phyloP scores from a whole-genome alignment of 2,329 filamentous ascomycete genomes.

The Penicillium sp. region DNA sequence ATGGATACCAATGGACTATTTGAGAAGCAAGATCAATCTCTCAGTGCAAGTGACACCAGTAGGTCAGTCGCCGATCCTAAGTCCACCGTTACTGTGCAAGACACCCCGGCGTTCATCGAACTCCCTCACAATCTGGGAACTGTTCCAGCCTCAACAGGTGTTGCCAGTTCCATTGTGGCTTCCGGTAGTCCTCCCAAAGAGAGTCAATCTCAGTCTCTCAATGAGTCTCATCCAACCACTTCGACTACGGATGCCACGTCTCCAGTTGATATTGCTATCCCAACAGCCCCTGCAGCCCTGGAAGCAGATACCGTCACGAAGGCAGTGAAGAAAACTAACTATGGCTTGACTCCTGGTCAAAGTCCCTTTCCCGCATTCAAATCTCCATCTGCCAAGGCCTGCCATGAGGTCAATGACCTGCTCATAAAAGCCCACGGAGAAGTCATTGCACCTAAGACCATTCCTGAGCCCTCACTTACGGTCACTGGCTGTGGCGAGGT shows the following conservation, averaged over 20 bases:
- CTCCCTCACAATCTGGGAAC: slow-evolving; percentile 61
- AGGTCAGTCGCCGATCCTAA: background rate
- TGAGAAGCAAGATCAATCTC: background rate
- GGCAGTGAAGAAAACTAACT: slow-evolving; percentile 38
- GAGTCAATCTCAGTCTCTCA: slow-evolving; percentile 8
- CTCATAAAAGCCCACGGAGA: slow-evolving; percentile 68
- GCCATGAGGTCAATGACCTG: slow-evolving; percentile 67
- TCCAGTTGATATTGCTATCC: slow-evolving; percentile 23
- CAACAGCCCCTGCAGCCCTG: background rate
- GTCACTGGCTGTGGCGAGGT: slow-evolving; percentile 72
- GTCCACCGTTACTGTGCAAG: background rate
- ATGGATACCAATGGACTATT: background rate
- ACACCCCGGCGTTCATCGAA: slow-evolving; percentile 38
- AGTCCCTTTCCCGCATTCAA: slow-evolving; percentile 68
- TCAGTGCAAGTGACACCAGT: background rate
- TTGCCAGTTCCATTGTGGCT: background rate
- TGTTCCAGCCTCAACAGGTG: slow-evolving; percentile 11
- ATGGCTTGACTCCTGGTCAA: slow-evolving; percentile 57
- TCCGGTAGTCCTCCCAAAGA: slow-evolving; percentile 10
- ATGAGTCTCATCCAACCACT: slow-evolving; percentile 7
- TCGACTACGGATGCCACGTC: slow-evolving; percentile 16
- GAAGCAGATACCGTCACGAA: slow-evolving; percentile 9
- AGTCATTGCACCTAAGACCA: slow-evolving; percentile 63
- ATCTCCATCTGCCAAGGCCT: slow-evolving; percentile 68
- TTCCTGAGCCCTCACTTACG: slow-evolving; percentile 69